Percentiles rank a stretch among this genome's conserved stretches.
phyloP scores from a whole-genome alignment of 2,329 filamentous ascomycete genomes.

The Ophioceras dolichostomum region DNA sequence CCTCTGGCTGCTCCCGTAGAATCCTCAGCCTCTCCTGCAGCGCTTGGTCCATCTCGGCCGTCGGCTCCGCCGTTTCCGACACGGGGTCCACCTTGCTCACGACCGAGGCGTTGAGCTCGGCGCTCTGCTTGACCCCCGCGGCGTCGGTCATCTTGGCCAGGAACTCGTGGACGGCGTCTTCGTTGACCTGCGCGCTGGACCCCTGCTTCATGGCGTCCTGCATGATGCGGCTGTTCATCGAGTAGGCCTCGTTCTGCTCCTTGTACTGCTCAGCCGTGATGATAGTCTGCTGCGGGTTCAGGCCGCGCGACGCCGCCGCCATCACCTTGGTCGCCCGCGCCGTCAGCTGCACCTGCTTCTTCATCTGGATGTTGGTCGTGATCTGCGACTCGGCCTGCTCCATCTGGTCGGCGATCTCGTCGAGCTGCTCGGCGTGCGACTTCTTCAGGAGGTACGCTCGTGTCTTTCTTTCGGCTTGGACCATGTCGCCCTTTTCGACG shows the following conservation, averaged over 20 bases:
- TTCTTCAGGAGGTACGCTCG: slow-evolving; percentile 51
- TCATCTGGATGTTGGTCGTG: slow-evolving; percentile 53
- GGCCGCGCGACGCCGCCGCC: slow-evolving; percentile 43
- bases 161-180: slow-evolving; percentile 78
- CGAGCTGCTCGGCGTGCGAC: slow-evolving; percentile 50
- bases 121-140: slow-evolving; percentile 68
- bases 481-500: slow-evolving; percentile 52
- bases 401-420: slow-evolving; percentile 52
- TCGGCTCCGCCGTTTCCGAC: slow-evolving; percentile 47
- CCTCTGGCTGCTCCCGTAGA: slow-evolving; percentile 38
- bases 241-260: slow-evolving; percentile 51
- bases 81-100: slow-evolving; percentile 45
- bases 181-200: slow-evolving; percentile 58
- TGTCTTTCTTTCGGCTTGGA: slow-evolving; percentile 50
- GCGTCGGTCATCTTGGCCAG: slow-evolving; percentile 82
- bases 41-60: slow-evolving; percentile 68
- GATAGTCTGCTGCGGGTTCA: slow-evolving; percentile 48
- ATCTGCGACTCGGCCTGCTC: slow-evolving; percentile 48
- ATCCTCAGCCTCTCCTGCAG: slow-evolving; percentile 49
- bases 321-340: slow-evolving; percentile 45
- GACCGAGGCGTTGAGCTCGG: slow-evolving; percentile 53
- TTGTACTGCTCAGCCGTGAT: slow-evolving; percentile 49
- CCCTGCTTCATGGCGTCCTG: slow-evolving; percentile 74
- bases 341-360: slow-evolving; percentile 54
- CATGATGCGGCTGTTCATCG: slow-evolving; percentile 61